Conservation (phyloP, 768 basidiomycete species). For the Steccherinum ochraceum region DNA sequence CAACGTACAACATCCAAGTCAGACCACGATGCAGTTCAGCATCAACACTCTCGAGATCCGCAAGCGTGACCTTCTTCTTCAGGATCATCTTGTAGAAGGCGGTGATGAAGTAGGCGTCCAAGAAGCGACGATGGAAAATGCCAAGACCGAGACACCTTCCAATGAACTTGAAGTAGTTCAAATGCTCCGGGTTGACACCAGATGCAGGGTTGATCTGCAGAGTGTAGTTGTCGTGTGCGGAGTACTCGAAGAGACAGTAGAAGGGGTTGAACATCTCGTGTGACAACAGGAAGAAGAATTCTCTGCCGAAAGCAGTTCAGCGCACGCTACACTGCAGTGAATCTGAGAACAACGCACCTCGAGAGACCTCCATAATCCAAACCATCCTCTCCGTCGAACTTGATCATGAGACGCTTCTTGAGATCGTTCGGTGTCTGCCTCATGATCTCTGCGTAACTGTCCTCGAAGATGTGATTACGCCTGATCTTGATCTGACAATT, state of each 20-base stretch:
- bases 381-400: slow-evolving; percentile 99
- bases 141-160: slow-evolving; percentile 92
- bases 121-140: slow-evolving; percentile 98
- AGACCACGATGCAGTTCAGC: slow-evolving; percentile 90
- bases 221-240: slow-evolving; percentile 99
- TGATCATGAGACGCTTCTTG: slow-evolving; percentile 99
- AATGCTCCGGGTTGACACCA: slow-evolving; percentile 96
- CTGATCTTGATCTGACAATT: slow-evolving; percentile 99
- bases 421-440: slow-evolving; percentile 96
- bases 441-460: slow-evolving; percentile 99
- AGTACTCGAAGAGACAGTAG: slow-evolving; percentile 99
- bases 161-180: slow-evolving; percentile 99
- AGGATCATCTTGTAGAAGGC: slow-evolving; percentile 99
- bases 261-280: slow-evolving; percentile 99
- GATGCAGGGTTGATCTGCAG: slow-evolving; percentile 99
- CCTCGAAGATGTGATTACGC: slow-evolving; percentile 97
- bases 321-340: too few relatives aligned
- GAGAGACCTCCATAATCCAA: slow-evolving; percentile 98
- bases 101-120: slow-evolving; percentile 99
- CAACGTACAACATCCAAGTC: slow-evolving; percentile 95
- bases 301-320: too few relatives aligned
- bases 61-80: slow-evolving; percentile 92
- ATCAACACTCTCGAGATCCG: slow-evolving; percentile 95
- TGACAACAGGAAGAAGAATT: slow-evolving; percentile 99
- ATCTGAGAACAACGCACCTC: slow-evolving; percentile 64